phyloP scores from a whole-genome alignment of 148 eudicot species.

The Cornus florida region DNA sequence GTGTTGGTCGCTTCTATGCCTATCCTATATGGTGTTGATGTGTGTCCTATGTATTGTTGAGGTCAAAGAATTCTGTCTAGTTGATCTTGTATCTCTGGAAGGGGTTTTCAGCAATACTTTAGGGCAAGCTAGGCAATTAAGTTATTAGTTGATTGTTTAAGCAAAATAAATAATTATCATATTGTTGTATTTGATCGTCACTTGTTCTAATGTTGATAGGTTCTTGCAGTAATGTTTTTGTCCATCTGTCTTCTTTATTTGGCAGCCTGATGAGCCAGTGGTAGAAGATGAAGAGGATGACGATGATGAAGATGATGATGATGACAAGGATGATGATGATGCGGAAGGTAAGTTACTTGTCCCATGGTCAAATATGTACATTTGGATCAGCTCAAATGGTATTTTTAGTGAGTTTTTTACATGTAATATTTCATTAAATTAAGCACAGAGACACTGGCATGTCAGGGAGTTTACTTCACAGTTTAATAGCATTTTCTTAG shows the following conservation, averaged over 20 bases:
- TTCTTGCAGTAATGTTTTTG: neutral
- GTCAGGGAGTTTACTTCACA: neutral
- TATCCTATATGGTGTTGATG: neutral
- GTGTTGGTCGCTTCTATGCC: neutral
- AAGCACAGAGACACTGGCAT: neutral
- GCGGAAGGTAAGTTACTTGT: conserved; percentile 43
- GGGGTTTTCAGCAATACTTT: no score
- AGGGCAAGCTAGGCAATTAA: no score
- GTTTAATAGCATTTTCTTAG: no score
- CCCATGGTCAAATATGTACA: neutral
- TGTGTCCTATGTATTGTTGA: no score
- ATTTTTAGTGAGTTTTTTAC: neutral
- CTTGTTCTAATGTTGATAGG: neutral
- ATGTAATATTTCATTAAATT: neutral
- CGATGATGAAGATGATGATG: conserved; percentile 63
- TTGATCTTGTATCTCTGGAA: no score
- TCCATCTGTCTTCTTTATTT: neutral
- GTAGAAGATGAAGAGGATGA: conserved; percentile 80
- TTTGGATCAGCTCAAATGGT: neutral
- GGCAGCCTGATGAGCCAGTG: conserved; percentile 65
- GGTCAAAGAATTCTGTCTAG: no score
- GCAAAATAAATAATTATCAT: no score
- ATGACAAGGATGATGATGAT: conserved; percentile 60
- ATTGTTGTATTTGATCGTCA: no score
- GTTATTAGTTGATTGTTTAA: no score